Base-by-base conservation (phyloP, 306 rosid genomes). In the Medicago lupulina region DNA sequence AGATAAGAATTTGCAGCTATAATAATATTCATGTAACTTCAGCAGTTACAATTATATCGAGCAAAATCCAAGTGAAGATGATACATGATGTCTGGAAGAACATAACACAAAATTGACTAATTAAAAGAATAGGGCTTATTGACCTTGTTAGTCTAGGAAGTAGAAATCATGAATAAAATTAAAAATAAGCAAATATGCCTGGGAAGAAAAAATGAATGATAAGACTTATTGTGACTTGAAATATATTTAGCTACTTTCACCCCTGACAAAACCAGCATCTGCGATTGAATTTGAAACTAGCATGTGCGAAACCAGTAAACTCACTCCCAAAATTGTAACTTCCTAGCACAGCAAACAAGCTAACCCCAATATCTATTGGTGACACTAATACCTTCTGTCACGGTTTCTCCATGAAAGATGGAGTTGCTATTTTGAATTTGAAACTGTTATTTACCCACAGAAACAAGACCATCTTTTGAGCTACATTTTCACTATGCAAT, bases 231-330 rank as follows among this genome's bases (percentile, higher is more conserved):
- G 2, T 60, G 66, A 28, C 18, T 25, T 25, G 39, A 59, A 57
- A 57, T 10, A 25, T 19, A 57, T 57, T 57, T 19, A 57, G 34
- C 62, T 55, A 55, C 34, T 19, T 18, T 9, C 19, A 55, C 15
- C 62, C 15, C 31, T 25, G 19, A 60, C 11, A 60, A 60, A 60
- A 58, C 41, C 43, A 61, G 67, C 14, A 72, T n/a, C 49, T 49
- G 62, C 4, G n/a, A 10, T 21, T 57, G 15, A 40, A 63, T 51
- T 19, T 36, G 68, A 72, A 54, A 51, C 66, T 79, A 65, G 34
- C 65, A 55, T 9, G 70, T 13, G 17, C 8, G 8, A 31, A 57
- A 57, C 51, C 21, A 43, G 15, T 13, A 54, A 10, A 28, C 18
- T 60, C 75, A 39, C 39, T 9, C 8, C 50, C 13, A 51, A 64